Conservation (phyloP, 2,329 filamentous ascomycete genomes). For the Aureobasidium zeae region DNA sequence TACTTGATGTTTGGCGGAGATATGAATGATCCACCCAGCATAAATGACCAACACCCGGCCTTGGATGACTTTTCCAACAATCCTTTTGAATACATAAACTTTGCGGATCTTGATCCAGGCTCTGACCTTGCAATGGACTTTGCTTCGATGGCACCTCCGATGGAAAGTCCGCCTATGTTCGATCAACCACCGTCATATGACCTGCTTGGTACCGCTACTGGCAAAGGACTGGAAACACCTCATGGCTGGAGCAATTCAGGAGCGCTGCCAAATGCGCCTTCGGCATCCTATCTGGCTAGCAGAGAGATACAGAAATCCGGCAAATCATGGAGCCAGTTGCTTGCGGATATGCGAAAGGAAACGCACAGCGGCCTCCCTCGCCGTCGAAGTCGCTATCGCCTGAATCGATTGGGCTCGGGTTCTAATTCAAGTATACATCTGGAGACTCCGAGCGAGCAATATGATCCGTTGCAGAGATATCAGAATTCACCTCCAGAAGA, state of each 20-base stretch:
- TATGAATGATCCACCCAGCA: neutral
- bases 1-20: neutral
- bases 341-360: neutral
- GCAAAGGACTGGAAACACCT: constrained; percentile 2
- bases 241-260: neutral
- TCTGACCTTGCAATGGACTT: neutral
- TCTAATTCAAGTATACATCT: neutral
- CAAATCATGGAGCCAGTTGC: constrained; percentile 9
- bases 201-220: constrained; percentile 1
- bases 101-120: neutral
- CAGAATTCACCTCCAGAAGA: constrained; percentile 59
- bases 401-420: neutral
- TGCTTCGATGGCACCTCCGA: neutral
- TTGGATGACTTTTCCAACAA: constrained; percentile 2
- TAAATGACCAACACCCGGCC: neutral
- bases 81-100: neutral
- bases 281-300: constrained; percentile 1
- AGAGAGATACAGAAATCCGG: constrained; percentile 3
- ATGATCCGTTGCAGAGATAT: constrained; percentile 48
- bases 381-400: constrained; percentile 4
- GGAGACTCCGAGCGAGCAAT: neutral
- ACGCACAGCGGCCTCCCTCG: constrained; percentile 4
- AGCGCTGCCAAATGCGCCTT: neutral
- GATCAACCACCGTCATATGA: constrained; percentile 4
- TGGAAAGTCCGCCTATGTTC: neutral